Evolutionary conservation across 257 asterid species (phyloP).

Genomic region (Solanum lycopersicoides): DNA sequence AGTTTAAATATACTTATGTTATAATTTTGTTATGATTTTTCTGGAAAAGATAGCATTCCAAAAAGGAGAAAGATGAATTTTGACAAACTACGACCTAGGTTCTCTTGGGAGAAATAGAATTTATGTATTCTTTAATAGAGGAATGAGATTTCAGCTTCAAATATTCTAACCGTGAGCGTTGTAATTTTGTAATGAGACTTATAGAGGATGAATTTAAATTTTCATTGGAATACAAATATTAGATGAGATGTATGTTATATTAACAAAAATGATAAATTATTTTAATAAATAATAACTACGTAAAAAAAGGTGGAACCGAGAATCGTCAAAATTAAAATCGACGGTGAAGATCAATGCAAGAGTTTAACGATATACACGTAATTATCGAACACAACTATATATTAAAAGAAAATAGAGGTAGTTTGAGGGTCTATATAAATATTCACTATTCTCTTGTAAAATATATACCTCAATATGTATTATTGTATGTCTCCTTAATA

Average conservation of each 20-base stretch:
- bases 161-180: background rate
- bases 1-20: background rate
- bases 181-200: accelerated
- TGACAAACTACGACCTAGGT: background rate
- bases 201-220: accelerated
- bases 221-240: background rate
- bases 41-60: no score
- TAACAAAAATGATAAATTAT: background rate
- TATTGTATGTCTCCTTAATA: background rate
- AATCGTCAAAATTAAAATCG: background rate
- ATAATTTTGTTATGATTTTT: background rate
- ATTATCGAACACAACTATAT: background rate
- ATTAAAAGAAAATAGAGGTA: background rate
- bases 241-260: background rate
- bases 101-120: background rate
- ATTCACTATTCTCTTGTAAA: background rate
- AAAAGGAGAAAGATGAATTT: no score
- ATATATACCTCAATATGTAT: background rate
- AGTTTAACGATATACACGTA: background rate
- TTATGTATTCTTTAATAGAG: background rate
- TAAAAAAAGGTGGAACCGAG: background rate
- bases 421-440: background rate
- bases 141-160: background rate
- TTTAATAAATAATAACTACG: background rate
- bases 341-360: background rate